Evolutionary conservation across 2,329 filamentous ascomycete genomes (phyloP).

Genomic region (Penicillium palitans): DNA sequence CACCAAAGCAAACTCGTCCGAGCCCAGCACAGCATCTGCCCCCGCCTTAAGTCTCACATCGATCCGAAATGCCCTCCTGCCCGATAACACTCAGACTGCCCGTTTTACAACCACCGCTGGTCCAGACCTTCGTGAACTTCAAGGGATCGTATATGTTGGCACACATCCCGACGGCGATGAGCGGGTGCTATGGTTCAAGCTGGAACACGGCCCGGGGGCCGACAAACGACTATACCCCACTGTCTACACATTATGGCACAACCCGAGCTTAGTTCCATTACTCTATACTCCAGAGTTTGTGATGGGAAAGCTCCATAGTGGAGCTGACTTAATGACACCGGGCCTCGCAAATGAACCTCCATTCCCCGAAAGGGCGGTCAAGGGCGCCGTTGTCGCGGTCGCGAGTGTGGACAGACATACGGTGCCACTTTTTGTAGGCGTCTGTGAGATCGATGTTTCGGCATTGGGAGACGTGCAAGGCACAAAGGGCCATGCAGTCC

Average conservation of each 20-base stretch:
- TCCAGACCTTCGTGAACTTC: slow-evolving; percentile 60
- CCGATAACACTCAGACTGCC: slow-evolving; percentile 62
- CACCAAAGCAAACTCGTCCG: slow-evolving; percentile 35
- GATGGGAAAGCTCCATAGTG: slow-evolving; percentile 62
- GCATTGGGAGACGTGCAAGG: slow-evolving; percentile 57
- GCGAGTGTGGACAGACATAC: slow-evolving; percentile 60
- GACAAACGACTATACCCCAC: slow-evolving; percentile 47
- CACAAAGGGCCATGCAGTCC: slow-evolving; percentile 63
- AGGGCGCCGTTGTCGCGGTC: slow-evolving; percentile 63
- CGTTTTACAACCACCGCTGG: slow-evolving; percentile 66
- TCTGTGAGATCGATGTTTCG: slow-evolving; percentile 64
- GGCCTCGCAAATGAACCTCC: slow-evolving; percentile 65
- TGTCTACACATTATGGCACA: slow-evolving; percentile 68
- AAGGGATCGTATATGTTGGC: slow-evolving; percentile 66
- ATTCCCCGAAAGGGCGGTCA: slow-evolving; percentile 60
- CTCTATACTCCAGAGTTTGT: slow-evolving; percentile 62
- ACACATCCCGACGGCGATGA: slow-evolving; percentile 58
- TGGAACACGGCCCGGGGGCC: slow-evolving; percentile 53
- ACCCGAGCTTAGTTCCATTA: slow-evolving; percentile 60
- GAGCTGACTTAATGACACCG: slow-evolving; percentile 69
- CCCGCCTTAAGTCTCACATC: slow-evolving; percentile 50
- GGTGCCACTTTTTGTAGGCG: slow-evolving; percentile 64
- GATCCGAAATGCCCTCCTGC: slow-evolving; percentile 61
- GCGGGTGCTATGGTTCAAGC: slow-evolving; percentile 64
- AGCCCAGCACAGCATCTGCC: slow-evolving; percentile 21